Evolutionary conservation across 805 yeast species (phyloP).

Genomic region (Candida nemodendra): DNA sequence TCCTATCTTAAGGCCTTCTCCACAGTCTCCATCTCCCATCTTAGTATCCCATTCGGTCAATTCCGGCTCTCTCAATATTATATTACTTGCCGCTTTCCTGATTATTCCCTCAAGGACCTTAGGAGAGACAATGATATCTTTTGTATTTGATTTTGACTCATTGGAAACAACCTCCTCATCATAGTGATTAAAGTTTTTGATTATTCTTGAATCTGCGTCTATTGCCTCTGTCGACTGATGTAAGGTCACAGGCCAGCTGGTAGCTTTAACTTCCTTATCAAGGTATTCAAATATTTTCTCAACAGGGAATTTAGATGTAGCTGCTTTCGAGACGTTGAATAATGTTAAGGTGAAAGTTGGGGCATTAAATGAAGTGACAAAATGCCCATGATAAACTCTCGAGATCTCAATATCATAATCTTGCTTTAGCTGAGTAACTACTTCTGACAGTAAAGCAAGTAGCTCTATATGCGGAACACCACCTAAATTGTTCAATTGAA

Average conservation of each 20-base stretch:
- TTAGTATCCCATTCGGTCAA: slow-evolving; percentile 41
- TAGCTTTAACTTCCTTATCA: slow-evolving; percentile 33
- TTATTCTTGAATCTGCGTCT: slow-evolving; percentile 26
- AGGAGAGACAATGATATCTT: slow-evolving; percentile 26
- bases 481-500: slow-evolving; percentile 37
- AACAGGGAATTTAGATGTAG: slow-evolving; percentile 20
- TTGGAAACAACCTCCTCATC: slow-evolving; percentile 24
- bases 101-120: slow-evolving; percentile 15
- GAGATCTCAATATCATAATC: slow-evolving; percentile 30
- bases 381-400: slow-evolving; percentile 35
- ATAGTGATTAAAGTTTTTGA: slow-evolving; percentile 29
- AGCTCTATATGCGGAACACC: slow-evolving; percentile 37
- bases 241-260: slow-evolving; percentile 32
- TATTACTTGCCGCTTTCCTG: slow-evolving; percentile 30
- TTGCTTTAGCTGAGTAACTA: slow-evolving; percentile 25
- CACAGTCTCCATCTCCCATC: slow-evolving; percentile 45
- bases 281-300: slow-evolving; percentile 30
- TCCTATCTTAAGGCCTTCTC: slow-evolving; percentile 37
- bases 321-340: slow-evolving; percentile 34
- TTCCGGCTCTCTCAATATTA: slow-evolving; percentile 35
- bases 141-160: neutral
- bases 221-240: slow-evolving; percentile 14
- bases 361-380: slow-evolving; percentile 38
- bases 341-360: slow-evolving; percentile 37
- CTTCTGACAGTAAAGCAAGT: slow-evolving; percentile 28